Percentiles rank a stretch among this genome's conserved stretches.
Evolutionary conservation across 768 basidiomycete genomes (phyloP).

Genomic region (Rhodotorula graminis): DNA sequence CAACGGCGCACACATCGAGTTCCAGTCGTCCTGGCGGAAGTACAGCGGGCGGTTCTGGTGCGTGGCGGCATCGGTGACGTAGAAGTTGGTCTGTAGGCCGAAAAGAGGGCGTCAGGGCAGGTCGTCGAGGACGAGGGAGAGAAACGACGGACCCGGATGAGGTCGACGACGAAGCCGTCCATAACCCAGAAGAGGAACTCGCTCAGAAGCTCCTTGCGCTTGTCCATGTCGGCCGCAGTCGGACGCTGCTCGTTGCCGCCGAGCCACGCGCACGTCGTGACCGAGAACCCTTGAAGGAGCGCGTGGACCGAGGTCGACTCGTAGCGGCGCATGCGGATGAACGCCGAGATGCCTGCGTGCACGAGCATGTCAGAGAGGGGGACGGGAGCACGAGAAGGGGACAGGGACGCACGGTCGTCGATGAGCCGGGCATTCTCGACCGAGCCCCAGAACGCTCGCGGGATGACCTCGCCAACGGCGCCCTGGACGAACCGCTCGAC

Average conservation of each 20-base stretch:
- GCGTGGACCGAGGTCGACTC: slow-evolving; percentile 73
- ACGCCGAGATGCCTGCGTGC: slow-evolving; percentile 40
- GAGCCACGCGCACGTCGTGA: slow-evolving; percentile 75
- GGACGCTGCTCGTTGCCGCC: slow-evolving; percentile 14
- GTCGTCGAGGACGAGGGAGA: neutral
- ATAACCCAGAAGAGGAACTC: slow-evolving; percentile 95
- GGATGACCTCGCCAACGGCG: slow-evolving; percentile 66
- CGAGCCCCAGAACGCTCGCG: slow-evolving; percentile 69
- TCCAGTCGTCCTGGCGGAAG: slow-evolving; percentile 93
- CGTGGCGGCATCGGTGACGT: slow-evolving; percentile 84
- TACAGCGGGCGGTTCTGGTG: slow-evolving; percentile 78
- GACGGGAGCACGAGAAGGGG: slow-evolving; percentile 1
- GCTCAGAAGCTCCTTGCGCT: slow-evolving; percentile 72
- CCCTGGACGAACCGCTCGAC: slow-evolving; percentile 64
- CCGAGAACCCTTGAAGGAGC: slow-evolving; percentile 69
- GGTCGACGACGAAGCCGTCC: slow-evolving; percentile 70
- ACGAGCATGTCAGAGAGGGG: slow-evolving; percentile 1
- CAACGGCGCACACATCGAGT: slow-evolving; percentile 71
- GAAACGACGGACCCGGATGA: slow-evolving; percentile 61
- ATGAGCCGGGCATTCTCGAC: slow-evolving; percentile 60
- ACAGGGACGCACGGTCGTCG: slow-evolving; percentile 47
- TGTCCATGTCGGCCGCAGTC: slow-evolving; percentile 60
- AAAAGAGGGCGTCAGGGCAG: neutral
- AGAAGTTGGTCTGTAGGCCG: slow-evolving; percentile 71
- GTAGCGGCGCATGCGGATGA: slow-evolving; percentile 70